Evolutionary conservation across 805 yeast species (phyloP).

Genomic region (Candida wancherniae): DNA sequence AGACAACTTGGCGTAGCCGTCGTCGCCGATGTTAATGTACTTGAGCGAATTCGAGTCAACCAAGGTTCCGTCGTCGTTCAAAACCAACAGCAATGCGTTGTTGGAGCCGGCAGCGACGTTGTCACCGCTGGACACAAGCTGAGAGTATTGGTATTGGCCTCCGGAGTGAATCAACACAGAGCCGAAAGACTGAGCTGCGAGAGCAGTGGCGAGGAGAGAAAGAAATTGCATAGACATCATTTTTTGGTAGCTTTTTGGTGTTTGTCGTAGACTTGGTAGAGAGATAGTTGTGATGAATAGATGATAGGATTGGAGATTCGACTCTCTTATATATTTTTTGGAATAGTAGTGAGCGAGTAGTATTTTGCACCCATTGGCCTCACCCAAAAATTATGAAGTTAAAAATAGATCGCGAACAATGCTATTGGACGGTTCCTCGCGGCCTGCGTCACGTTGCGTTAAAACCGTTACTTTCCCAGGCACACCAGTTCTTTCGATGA

Average conservation of each 20-base stretch:
- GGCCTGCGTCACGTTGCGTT: no score
- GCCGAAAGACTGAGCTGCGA: constrained; percentile 20
- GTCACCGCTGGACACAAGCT: constrained; percentile 7
- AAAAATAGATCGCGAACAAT: no score
- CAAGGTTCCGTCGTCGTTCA: constrained; percentile 23
- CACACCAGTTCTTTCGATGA: no score
- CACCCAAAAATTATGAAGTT: no score
- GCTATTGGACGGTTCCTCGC: no score
- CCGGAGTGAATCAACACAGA: constrained; percentile 24
- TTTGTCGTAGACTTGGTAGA: no score
- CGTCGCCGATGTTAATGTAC: constrained; percentile 13
- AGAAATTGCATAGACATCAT: constrained; percentile 16
- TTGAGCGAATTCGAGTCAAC: constrained; percentile 16
- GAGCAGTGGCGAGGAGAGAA: constrained; percentile 21
- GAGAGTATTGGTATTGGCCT: constrained; percentile 20
- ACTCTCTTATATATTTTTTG: no score
- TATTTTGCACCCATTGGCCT: no score
- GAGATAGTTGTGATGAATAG: no score
- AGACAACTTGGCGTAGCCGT: constrained; percentile 5
- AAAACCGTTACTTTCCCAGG: no score
- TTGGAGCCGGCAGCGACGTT: constrained; percentile 12
- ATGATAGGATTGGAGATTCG: no score
- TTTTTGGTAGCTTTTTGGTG: constrained; percentile 1
- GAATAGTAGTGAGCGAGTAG: no score
- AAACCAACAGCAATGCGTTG: constrained; percentile 14